These are phyloP conservation scores for Kwoniella sp. DNA, from an alignment of 768 basidiomycete species.

Conservation along the genomic window DNA sequence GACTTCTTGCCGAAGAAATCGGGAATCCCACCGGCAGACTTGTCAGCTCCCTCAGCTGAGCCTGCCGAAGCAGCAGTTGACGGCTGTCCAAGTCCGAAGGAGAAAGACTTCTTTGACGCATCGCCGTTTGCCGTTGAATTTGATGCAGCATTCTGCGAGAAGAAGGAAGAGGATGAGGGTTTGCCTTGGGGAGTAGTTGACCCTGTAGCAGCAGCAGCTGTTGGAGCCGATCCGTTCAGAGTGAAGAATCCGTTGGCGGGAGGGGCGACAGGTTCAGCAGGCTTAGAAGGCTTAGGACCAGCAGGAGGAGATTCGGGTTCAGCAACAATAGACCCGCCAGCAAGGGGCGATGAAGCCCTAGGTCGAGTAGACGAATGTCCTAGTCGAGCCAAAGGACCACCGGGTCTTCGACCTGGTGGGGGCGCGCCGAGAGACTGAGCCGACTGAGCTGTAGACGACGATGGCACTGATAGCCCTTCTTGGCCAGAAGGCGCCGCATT, in stretches of 20 bases:
- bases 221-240: conserved; percentile 12
- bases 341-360: conserved; percentile 49
- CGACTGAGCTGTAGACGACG: conserved; percentile 1
- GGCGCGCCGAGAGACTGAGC: conserved; percentile 12
- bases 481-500: conserved; percentile 7
- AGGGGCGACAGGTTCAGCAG: conserved; percentile 8
- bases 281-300: conserved; percentile 6
- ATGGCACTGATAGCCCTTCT: not conserved
- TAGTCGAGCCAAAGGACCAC: conserved; percentile 32
- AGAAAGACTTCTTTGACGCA: conserved; percentile 17
- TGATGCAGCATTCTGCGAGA: conserved; percentile 7
- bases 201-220: conserved; percentile 11
- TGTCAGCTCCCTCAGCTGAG: not conserved
- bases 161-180: conserved; percentile 28
- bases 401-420: conserved; percentile 7
- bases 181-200: conserved; percentile 25
- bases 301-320: conserved; percentile 43
- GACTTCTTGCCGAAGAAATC: conserved; percentile 29
- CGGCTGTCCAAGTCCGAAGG: conserved; percentile 31
- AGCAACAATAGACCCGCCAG: conserved; percentile 43
- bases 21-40: conserved; percentile 14
- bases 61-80: conserved; percentile 2
- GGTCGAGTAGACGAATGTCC: conserved; percentile 35
- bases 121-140: conserved; percentile 6
- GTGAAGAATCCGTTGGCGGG: conserved; percentile 26